Conservation (phyloP, 148 eudicot species). For the Rhododendron ovatum region DNA sequence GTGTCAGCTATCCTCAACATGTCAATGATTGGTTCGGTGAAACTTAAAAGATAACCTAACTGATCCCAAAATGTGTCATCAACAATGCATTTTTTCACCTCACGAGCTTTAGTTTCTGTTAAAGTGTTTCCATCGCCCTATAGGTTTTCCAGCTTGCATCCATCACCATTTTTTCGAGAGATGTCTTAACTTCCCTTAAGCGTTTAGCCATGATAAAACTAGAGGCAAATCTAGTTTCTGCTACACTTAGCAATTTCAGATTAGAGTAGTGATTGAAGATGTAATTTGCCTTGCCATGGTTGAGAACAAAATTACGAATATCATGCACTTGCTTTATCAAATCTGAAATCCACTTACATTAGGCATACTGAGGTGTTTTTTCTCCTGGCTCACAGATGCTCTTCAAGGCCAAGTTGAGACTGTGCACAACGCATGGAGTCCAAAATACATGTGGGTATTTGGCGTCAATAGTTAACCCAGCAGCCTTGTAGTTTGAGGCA, state of each 20-base stretch:
- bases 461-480: background rate
- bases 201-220: too few species aligned
- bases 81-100: background rate
- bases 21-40: background rate
- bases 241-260: background rate
- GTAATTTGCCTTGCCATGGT: background rate
- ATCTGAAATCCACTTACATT: background rate
- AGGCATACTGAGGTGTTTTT: background rate
- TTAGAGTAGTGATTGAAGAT: background rate
- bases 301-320: background rate
- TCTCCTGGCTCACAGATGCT: background rate
- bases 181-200: background rate
- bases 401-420: background rate
- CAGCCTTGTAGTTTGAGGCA: background rate
- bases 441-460: background rate
- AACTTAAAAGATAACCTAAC: background rate
- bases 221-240: slow-evolving; percentile 12
- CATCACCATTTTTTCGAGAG: slow-evolving; percentile 14
- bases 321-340: background rate
- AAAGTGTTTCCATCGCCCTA: background rate
- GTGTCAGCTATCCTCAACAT: background rate
- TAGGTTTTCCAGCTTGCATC: background rate
- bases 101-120: background rate
- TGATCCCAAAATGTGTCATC: slow-evolving; percentile 8
- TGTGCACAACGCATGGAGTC: background rate